Evolutionary conservation across 306 rosid species (phyloP).

Genomic region (Quercus ilex): DNA sequence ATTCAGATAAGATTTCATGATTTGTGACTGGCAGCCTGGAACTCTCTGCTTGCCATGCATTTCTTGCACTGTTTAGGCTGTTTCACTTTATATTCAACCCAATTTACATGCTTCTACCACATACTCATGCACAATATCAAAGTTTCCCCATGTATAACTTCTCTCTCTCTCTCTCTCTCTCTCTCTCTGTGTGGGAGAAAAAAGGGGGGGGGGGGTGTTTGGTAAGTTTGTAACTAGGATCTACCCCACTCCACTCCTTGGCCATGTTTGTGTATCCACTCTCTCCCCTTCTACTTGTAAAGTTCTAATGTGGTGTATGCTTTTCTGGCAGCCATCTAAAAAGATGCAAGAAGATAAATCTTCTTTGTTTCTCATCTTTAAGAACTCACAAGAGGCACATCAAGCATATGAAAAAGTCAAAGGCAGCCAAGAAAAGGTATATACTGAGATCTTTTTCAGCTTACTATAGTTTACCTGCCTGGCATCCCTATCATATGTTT

Average conservation of each 20-base stretch:
- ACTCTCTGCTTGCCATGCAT: not conserved
- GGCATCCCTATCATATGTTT: not conserved
- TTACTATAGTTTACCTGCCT: not conserved
- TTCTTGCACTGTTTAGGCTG: not conserved
- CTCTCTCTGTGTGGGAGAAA: not conserved
- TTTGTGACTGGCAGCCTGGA: not conserved
- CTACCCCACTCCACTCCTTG: too few species aligned
- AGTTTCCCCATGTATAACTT: not conserved
- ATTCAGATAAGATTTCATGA: not conserved
- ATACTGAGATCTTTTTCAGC: not conserved
- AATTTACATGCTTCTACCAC: not conserved
- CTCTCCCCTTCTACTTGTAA: not conserved
- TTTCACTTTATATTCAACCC: not conserved
- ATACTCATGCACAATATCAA: not conserved
- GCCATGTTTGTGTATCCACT: too few species aligned
- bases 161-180: not conserved
- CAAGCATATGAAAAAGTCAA: conserved; percentile 50
- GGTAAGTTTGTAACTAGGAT: not conserved
- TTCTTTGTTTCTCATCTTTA: conserved; percentile 58
- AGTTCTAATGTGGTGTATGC: conserved; percentile 4
- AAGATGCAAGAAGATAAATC: conserved; percentile 40
- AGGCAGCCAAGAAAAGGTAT: conserved; percentile 57
- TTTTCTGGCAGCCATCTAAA: conserved; percentile 45
- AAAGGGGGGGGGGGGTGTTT: not conserved
- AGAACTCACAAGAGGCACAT: conserved; percentile 52